Percentiles rank a stretch among this genome's conserved stretches.
Evolutionary conservation across 2,329 filamentous ascomycete species (phyloP).

Genomic region (Xylaria sp.): DNA sequence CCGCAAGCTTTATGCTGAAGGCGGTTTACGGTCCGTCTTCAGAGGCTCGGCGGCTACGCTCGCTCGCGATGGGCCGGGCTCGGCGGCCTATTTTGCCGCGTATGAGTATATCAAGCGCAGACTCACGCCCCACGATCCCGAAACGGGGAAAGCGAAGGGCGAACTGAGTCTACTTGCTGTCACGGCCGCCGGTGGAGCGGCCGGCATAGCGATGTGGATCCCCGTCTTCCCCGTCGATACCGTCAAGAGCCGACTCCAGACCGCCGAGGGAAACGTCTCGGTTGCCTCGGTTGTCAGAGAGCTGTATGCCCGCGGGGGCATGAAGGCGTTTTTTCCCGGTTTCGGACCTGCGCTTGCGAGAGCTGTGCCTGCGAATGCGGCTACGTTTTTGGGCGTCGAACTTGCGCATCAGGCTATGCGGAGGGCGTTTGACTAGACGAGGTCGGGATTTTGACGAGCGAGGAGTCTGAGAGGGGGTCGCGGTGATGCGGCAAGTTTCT

Average conservation of each 20-base stretch:
- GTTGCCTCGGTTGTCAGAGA: slow-evolving; percentile 82
- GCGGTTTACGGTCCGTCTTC: slow-evolving; percentile 91
- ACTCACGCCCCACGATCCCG: slow-evolving; percentile 83
- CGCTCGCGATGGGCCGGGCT: slow-evolving; percentile 91
- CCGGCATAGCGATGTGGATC: slow-evolving; percentile 99
- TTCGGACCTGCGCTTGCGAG: slow-evolving; percentile 92
- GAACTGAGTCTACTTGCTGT: slow-evolving; percentile 84
- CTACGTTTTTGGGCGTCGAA: slow-evolving; percentile 90
- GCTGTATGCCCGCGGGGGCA: slow-evolving; percentile 83
- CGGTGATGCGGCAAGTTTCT: background rate
- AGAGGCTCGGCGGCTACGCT: slow-evolving; percentile 90
- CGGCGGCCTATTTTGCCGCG: slow-evolving; percentile 94
- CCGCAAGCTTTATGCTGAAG: slow-evolving; percentile 89
- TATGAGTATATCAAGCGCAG: slow-evolving; percentile 95
- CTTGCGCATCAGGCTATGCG: slow-evolving; percentile 85
- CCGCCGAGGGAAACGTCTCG: slow-evolving; percentile 84
- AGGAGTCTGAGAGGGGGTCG: too few relatives aligned
- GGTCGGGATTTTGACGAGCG: too few relatives aligned
- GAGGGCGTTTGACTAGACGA: slow-evolving; percentile 68
- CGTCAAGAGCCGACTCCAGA: slow-evolving; percentile 93
- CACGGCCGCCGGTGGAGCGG: slow-evolving; percentile 85
- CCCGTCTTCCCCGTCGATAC: slow-evolving; percentile 98
- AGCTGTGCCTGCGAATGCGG: slow-evolving; percentile 95
- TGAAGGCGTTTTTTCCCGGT: slow-evolving; percentile 96
- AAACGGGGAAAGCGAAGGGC: slow-evolving; percentile 76